phyloP scores from a whole-genome alignment of 1,139 yeast species.

The Pneumocystis carinii region DNA sequence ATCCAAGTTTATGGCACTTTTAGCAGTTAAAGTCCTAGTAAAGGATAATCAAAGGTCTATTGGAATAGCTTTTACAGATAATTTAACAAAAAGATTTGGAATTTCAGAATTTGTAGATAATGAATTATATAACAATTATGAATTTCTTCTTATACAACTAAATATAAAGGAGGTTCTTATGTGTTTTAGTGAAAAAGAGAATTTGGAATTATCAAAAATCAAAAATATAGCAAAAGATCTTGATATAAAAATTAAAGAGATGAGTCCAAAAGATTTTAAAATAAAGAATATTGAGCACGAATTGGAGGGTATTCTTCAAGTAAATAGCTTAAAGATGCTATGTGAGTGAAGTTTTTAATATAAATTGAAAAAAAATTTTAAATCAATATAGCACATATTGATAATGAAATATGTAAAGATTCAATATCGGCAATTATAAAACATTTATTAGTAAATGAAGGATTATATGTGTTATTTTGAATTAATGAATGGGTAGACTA shows the following conservation, averaged over 20 bases:
- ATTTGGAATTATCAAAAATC: slow-evolving; percentile 30
- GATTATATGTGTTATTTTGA: background rate
- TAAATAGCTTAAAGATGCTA: slow-evolving; percentile 39
- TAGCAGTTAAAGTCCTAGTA: slow-evolving; percentile 45
- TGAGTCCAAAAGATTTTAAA: slow-evolving; percentile 42
- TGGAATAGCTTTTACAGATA: slow-evolving; percentile 73
- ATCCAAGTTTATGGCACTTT: slow-evolving; percentile 30
- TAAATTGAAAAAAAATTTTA: background rate
- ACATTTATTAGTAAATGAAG: slow-evolving; percentile 30
- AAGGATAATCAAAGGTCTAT: slow-evolving; percentile 35
- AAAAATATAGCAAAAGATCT: slow-evolving; percentile 51
- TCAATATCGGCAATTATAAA: slow-evolving; percentile 47
- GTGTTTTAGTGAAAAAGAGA: slow-evolving; percentile 30
- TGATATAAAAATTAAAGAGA: slow-evolving; percentile 52
- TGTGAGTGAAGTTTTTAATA: background rate
- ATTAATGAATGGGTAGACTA: slow-evolving; percentile 27
- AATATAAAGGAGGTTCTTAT: slow-evolving; percentile 76
- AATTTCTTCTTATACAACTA: slow-evolving; percentile 68
- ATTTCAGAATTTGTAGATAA: slow-evolving; percentile 73
- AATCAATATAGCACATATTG: slow-evolving; percentile 29
- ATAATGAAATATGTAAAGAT: slow-evolving; percentile 33
- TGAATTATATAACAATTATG: slow-evolving; percentile 73
- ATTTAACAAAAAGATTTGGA: slow-evolving; percentile 50
- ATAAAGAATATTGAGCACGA: slow-evolving; percentile 29
- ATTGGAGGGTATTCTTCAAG: slow-evolving; percentile 57